phyloP scores from a whole-genome alignment of 306 rosid species.

The Pyrus bretschneideri region DNA sequence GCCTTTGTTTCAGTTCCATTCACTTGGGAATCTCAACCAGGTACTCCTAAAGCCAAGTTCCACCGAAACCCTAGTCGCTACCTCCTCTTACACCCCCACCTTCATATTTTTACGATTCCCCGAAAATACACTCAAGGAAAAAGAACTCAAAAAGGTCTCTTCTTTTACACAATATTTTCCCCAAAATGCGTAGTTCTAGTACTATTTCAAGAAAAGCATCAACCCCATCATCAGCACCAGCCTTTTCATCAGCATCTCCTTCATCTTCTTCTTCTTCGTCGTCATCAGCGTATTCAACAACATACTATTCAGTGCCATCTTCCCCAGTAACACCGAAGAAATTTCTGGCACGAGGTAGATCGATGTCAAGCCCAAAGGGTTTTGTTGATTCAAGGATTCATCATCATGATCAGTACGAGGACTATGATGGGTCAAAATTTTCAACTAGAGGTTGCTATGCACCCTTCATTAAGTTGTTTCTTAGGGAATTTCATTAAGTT shows the following conservation, averaged over 20 bases:
- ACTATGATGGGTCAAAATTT: conserved; percentile 4
- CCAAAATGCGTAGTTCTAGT: conserved; percentile 16
- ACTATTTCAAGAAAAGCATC: conserved; percentile 3
- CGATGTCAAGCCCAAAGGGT: not conserved
- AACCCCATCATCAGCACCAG: not conserved
- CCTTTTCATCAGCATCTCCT: conserved; percentile 6
- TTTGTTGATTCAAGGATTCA: conserved; percentile 12
- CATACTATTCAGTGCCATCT: conserved; percentile 31
- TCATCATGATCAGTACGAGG: conserved; percentile 11
- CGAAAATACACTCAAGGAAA: conserved; percentile 21
- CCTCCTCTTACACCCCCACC: conserved; percentile 94
- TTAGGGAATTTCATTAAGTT: conserved; percentile 13
- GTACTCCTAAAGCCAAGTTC: conserved; percentile 65
- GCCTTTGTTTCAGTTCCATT: conserved; percentile 34
- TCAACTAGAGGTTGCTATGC: conserved; percentile 4
- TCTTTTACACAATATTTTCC: conserved; percentile 32
- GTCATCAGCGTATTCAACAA: conserved; percentile 7
- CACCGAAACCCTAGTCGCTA: conserved; percentile 21
- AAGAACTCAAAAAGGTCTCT: conserved; percentile 10
- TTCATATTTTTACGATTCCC: conserved; percentile 30
- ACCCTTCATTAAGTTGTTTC: conserved; percentile 41
- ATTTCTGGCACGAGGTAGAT: not conserved
- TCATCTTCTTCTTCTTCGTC: conserved; percentile 22
- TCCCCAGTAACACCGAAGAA: conserved; percentile 27
- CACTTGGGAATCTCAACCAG: conserved; percentile 88